phyloP scores from a whole-genome alignment of 441 rosid species.

The Mallotus japonicus region DNA sequence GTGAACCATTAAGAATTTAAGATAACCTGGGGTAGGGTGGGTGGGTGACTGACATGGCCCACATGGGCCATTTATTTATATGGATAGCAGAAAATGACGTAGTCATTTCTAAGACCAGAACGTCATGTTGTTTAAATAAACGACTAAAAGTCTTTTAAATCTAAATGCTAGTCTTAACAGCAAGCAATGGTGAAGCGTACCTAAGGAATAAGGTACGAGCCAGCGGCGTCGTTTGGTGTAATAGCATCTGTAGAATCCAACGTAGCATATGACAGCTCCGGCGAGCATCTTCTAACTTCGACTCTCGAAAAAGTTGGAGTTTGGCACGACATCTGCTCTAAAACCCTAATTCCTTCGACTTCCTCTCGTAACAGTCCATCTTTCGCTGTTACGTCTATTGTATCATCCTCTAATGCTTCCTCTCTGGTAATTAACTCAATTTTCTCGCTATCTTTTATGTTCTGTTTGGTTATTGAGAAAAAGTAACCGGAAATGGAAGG shows the following conservation, averaged over 20 bases:
- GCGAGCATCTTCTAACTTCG: slow-evolving; percentile 67
- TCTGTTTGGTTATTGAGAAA: background rate
- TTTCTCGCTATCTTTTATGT: background rate
- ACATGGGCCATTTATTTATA: too few relatives aligned
- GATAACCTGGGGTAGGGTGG: too few relatives aligned
- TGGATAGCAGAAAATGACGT: too few relatives aligned
- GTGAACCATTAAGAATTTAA: too few relatives aligned
- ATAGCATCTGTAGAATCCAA: slow-evolving; percentile 70
- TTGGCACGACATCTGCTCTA: slow-evolving; percentile 86
- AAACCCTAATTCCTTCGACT: slow-evolving; percentile 51
- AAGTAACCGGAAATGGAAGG: too few relatives aligned
- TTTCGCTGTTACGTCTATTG: slow-evolving; percentile 64
- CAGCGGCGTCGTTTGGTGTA: slow-evolving; percentile 75
- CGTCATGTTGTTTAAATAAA: background rate
- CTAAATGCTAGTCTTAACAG: background rate
- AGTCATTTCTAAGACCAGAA: background rate
- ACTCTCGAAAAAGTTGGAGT: slow-evolving; percentile 79
- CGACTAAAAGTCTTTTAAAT: background rate
- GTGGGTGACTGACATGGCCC: too few relatives aligned
- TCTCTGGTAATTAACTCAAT: slow-evolving; percentile 41
- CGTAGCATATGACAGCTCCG: slow-evolving; percentile 66
- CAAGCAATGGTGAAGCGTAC: slow-evolving; percentile 76
- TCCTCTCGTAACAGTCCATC: slow-evolving; percentile 53
- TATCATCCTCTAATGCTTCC: slow-evolving; percentile 61
- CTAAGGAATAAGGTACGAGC: slow-evolving; percentile 53